Evolutionary conservation across 2,329 filamentous ascomycete species (phyloP).

Genomic region (Didymella sp.): DNA sequence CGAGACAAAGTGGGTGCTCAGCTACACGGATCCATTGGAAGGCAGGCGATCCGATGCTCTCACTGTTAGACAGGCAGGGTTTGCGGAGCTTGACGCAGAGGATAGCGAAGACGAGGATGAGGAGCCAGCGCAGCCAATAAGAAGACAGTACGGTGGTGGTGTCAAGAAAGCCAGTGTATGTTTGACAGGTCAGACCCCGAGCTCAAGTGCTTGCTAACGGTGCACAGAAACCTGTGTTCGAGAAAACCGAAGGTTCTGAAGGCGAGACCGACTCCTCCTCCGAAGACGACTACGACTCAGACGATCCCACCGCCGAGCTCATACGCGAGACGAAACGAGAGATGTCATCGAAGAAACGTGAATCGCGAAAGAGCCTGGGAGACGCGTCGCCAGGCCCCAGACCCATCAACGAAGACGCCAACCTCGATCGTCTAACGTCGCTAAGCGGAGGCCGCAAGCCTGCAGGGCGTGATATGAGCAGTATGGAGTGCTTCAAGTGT

Average conservation of each 20-base stretch:
- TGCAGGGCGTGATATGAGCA: slow-evolving; percentile 36
- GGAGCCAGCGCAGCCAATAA: slow-evolving; percentile 38
- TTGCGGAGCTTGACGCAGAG: slow-evolving; percentile 58
- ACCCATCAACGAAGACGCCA: slow-evolving; percentile 68
- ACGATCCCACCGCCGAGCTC: slow-evolving; percentile 52
- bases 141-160: slow-evolving; percentile 61
- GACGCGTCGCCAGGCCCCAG: slow-evolving; percentile 60
- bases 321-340: slow-evolving; percentile 57
- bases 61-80: slow-evolving; percentile 67
- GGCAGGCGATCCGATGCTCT: slow-evolving; percentile 50
- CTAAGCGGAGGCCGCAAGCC: slow-evolving; percentile 55
- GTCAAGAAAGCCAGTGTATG: slow-evolving; percentile 44
- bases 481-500: slow-evolving; percentile 66
- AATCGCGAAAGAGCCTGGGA: slow-evolving; percentile 55
- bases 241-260: slow-evolving; percentile 34
- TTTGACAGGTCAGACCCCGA: slow-evolving; percentile 3
- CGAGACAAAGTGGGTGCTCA: slow-evolving; percentile 79
- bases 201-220: slow-evolving; percentile 20
- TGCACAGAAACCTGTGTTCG: slow-evolving; percentile 30
- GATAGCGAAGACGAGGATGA: slow-evolving; percentile 47
- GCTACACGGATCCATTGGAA: slow-evolving; percentile 57
- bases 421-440: slow-evolving; percentile 67
- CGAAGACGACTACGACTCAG: slow-evolving; percentile 53
- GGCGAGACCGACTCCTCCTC: slow-evolving; percentile 37
- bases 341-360: slow-evolving; percentile 52